Base-by-base conservation (phyloP, 352 stramenopile genomes). In the Globisporangium apiculatum region DNA sequence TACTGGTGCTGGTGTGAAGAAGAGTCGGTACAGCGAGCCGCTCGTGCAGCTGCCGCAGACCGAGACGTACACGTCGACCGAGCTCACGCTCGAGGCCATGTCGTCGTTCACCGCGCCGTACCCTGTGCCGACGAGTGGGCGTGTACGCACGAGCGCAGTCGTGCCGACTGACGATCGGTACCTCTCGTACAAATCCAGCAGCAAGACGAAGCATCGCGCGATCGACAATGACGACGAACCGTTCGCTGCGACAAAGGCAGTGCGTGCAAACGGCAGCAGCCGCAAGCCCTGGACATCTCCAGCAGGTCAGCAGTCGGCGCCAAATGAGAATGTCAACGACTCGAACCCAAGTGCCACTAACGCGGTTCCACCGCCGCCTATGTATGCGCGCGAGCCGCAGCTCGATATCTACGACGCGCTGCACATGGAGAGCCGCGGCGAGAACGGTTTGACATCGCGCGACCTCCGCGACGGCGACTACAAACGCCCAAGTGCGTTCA, bases 391-490 rank as follows among this genome's bases (percentile, higher is more conserved):
- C 47, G 70, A 83, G 14, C 72, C 61, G 49, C 76, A 86, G 60
- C 70, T 86, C 17, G 77, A 72, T 70, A 69, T 86, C 60, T 83
- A 83, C 65, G 72, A 83, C 48, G 76, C 76, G 40, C 61, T 86
- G 36, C 64, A 76, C 48, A 61, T 86, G n/a, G 70, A 83, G 10
- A 56, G 53, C 18, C 53, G 36, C 41, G 41, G 74, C 47, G 71
- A 79, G 46, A 73, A 63, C 54, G 51, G 54, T n/a, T 50, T 60
- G 36, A 66, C 67, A 38, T 58, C 60, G 54, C 60, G 66, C 5
- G 72, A 83, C 24, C 63, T 66, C 10, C 54, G 64, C 4, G 57
- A 64, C 37, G 53, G 64, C 43, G 56, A 54, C 48, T 81, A 67
- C 66, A 86, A 86, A 56, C 73, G 76, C n/a, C 69, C 76, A 15